phyloP scores from a whole-genome alignment of 306 rosid genomes.

The Acacia acuminata region DNA sequence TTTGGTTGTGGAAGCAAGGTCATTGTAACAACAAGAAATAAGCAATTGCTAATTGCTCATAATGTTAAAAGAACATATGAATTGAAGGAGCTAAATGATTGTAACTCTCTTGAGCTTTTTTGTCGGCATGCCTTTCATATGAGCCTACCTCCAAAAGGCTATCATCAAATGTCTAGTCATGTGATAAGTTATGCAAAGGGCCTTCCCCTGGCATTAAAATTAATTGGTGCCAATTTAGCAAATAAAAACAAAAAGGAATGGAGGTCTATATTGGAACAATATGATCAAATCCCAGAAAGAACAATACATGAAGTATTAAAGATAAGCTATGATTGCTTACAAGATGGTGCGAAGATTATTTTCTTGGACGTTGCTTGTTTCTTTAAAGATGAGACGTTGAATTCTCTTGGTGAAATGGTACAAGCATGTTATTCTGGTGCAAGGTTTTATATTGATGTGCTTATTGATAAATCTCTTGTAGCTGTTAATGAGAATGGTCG shows the following conservation, averaged over 20 bases:
- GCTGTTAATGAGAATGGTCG: neutral
- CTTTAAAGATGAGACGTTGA: slow-evolving; percentile 2
- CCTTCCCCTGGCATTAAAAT: neutral
- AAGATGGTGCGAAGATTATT: neutral
- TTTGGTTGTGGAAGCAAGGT: neutral
- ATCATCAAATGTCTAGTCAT: neutral
- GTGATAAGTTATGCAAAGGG: neutral
- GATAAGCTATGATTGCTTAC: neutral
- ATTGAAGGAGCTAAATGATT: neutral
- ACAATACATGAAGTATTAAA: neutral
- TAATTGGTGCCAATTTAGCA: neutral
- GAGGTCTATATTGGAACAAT: neutral
- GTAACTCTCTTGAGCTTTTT: neutral
- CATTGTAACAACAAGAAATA: slow-evolving; percentile 10
- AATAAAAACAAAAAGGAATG: neutral
- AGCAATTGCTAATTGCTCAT: neutral
- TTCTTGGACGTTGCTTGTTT: slow-evolving; percentile 37
- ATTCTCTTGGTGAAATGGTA: slow-evolving; percentile 15
- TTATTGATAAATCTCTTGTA: neutral
- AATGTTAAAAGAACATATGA: neutral
- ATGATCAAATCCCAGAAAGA: neutral
- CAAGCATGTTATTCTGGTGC: neutral
- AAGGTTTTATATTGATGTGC: neutral
- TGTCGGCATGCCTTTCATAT: neutral
- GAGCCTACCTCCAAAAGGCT: neutral